Percentiles rank a stretch among this genome's conserved stretches.
Conservation (phyloP, 2,329 filamentous ascomycete species). For the Scedosporium minutisporum region DNA sequence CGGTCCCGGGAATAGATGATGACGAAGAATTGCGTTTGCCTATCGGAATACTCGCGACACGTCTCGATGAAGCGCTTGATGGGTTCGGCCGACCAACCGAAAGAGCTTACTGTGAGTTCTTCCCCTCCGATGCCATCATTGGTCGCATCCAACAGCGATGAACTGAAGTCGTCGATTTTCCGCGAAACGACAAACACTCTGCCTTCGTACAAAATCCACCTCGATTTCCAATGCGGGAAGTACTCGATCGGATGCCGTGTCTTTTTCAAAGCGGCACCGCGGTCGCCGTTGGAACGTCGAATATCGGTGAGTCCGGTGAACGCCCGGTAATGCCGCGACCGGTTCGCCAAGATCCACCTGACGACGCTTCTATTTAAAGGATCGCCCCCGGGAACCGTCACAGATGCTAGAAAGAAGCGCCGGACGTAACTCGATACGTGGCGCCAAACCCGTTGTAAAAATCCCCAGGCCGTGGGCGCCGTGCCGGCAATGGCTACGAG, state of each 20-base stretch:
- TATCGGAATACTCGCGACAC: constrained; percentile 38
- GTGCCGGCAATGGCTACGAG: constrained; percentile 33
- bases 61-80: constrained; percentile 34
- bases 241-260: constrained; percentile 32
- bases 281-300: constrained; percentile 21
- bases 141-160: constrained; percentile 26
- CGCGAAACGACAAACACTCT: constrained; percentile 35
- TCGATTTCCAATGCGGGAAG: constrained; percentile 31
- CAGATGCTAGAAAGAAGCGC: constrained; percentile 32
- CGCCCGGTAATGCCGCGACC: constrained; percentile 27
- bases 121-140: constrained; percentile 36
- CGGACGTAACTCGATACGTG: constrained; percentile 21
- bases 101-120: constrained; percentile 37
- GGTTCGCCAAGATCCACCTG: constrained; percentile 33
- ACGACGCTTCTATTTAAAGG: constrained; percentile 34
- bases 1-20: constrained; percentile 36
- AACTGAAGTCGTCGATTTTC: constrained; percentile 26
- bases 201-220: constrained; percentile 40
- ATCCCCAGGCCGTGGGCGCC: constrained; percentile 27
- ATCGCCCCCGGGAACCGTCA: constrained; percentile 32
- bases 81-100: constrained; percentile 40
- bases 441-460: constrained; percentile 27
- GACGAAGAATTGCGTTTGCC: constrained; percentile 38
- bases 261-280: constrained; percentile 30
- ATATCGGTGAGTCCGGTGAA: constrained; percentile 34